Evolutionary conservation across 306 rosid species (phyloP).

Genomic region (Senna tora): DNA sequence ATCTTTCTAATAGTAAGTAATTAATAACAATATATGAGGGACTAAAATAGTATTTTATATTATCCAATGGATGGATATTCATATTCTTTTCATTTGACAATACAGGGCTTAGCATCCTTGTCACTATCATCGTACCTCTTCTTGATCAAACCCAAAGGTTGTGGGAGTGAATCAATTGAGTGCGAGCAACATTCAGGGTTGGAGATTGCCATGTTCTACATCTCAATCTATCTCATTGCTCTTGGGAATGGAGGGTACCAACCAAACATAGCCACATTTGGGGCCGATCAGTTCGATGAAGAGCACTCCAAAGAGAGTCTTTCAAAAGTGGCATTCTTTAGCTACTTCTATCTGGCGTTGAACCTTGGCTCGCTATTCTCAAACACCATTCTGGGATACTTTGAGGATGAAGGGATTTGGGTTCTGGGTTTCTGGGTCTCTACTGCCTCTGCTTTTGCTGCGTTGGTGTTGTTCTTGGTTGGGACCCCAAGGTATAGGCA

Average conservation of each 20-base stretch:
- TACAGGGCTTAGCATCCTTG: conserved; percentile 76
- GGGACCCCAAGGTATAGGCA: conserved; percentile 58
- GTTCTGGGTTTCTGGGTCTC: conserved; percentile 60
- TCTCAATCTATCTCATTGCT: conserved; percentile 67
- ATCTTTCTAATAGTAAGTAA: conserved; percentile 76
- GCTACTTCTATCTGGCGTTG: conserved; percentile 64
- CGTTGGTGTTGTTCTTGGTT: conserved; percentile 46
- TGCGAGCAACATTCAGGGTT: conserved; percentile 46
- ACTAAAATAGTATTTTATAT: no score
- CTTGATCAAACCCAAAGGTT: conserved; percentile 75
- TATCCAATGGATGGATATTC: no score
- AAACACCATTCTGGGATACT: conserved; percentile 65
- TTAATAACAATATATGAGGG: no score
- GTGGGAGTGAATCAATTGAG: conserved; percentile 60
- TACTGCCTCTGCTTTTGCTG: conserved; percentile 55
- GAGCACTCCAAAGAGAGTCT: conserved; percentile 47
- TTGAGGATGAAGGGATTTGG: conserved; percentile 66
- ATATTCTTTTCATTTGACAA: conserved; percentile 24
- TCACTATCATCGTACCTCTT: conserved; percentile 70
- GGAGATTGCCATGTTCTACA: conserved; percentile 52
- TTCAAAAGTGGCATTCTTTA: conserved; percentile 59
- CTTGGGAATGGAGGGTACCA: conserved; percentile 71
- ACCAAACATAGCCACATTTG: conserved; percentile 65
- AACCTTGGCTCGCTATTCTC: conserved; percentile 73
- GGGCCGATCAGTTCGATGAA: conserved; percentile 71